These are phyloP conservation scores for Russula olivacea DNA, from an alignment of 768 basidiomycete genomes.

Conservation along the genomic window DNA sequence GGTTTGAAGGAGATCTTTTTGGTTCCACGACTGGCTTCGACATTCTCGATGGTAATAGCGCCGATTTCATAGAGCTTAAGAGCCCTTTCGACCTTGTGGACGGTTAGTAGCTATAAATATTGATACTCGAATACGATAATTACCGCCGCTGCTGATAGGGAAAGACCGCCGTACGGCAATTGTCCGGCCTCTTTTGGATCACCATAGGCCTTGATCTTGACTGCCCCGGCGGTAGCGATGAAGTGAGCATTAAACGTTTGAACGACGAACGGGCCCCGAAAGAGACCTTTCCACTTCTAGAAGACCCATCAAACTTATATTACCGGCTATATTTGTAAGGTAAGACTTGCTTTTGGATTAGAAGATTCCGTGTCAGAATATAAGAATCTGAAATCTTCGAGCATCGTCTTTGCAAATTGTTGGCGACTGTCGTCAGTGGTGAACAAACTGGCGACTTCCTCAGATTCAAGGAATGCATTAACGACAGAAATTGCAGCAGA, in stretches of 20 bases:
- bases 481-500: neutral
- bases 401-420: neutral
- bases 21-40: neutral
- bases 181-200: neutral
- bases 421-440: neutral
- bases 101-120: neutral
- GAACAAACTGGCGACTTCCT: neutral
- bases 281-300: neutral
- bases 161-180: neutral
- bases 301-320: neutral
- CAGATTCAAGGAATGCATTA: neutral
- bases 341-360: neutral
- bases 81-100: neutral
- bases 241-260: neutral
- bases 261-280: neutral
- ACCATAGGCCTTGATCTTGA: neutral
- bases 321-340: no score
- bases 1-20: neutral
- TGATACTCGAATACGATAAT: neutral
- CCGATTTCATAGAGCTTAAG: neutral
- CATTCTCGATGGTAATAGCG: neutral
- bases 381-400: neutral
- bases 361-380: neutral
- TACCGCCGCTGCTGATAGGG: neutral
- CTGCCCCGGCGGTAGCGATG: neutral